Base-by-base conservation (phyloP, 2,329 filamentous ascomycete genomes). In the Boeremia exigua region DNA sequence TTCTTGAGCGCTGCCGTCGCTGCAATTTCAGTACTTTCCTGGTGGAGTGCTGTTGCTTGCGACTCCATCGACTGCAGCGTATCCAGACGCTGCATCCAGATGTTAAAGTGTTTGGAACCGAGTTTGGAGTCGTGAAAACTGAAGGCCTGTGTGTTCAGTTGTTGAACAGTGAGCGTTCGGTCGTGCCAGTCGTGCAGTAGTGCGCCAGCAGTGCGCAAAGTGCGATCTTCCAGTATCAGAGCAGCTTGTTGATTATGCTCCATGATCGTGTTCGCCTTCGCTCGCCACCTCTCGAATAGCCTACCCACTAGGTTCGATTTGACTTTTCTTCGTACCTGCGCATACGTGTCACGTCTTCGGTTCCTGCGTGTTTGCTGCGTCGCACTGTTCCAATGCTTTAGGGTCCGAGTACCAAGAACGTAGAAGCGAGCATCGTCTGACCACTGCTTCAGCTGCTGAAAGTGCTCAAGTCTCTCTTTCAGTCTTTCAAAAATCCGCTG, bases 361-460 rank as follows among this genome's bases (percentile, higher is more conserved):
- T 77, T 76, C 55, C 83, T 81, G 29, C 82, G 77, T 14, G 81
- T 78, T 50, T 83, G 75, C 37, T 79, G 69, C 1, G 81, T 81
- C 17, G 80, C 79, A 34, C 76, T 73, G 19, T 77, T 78, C 84
- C 84, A 87, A 12, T 70, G 68, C 59, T 80, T 83, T 47, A 86
- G 61, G 2, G 77, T 73, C 37, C 73, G 76, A 7, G 76, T 84
- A 37, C 79, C 74, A n/a, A 82, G 65, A 33, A 84, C 82, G 66
- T 85, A 87, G 60, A 82, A 86, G 10, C 78, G 73, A 23, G 84
- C 84, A 67, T 84, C 80, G n/a, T 72, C 71, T 25, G 84, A 81
- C 82, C 82, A 84, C 23, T 74, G 75, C 38, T 82, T 77, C 39
- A 87, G 69, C 61, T 81, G 77, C 25, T 71, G 65, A 10, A 80